These are phyloP conservation scores for Babesia gibsoni DNA, from an alignment of 169 alveolate species.

Conservation along the genomic window DNA sequence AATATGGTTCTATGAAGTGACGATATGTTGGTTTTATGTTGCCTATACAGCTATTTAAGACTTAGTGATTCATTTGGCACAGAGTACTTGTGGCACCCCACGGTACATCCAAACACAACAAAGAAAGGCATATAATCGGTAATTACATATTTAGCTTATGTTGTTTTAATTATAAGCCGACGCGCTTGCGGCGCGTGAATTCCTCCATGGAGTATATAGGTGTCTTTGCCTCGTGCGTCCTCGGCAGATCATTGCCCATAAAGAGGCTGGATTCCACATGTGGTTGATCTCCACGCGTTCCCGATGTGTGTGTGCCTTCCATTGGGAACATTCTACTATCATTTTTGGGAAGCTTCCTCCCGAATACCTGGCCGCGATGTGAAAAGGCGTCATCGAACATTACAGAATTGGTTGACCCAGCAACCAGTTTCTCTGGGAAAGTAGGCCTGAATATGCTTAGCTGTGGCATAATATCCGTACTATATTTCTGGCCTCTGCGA, in stretches of 20 bases:
- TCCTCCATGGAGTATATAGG: slow-evolving; percentile 42
- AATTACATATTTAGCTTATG: too few relatives aligned
- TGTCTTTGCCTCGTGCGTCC: neutral
- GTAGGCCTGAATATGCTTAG: slow-evolving; percentile 28
- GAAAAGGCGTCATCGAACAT: slow-evolving; percentile 29
- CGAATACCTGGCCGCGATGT: slow-evolving; percentile 8
- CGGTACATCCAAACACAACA: too few relatives aligned
- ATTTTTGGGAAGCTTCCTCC: neutral
- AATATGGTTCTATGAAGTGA: too few relatives aligned
- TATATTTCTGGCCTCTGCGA: neutral
- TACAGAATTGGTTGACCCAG: neutral
- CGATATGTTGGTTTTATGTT: too few relatives aligned
- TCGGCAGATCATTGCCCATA: neutral
- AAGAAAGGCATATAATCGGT: too few relatives aligned
- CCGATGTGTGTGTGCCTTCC: neutral
- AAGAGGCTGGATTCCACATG: neutral
- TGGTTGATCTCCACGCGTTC: neutral
- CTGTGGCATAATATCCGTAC: neutral
- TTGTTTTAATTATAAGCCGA: neutral
- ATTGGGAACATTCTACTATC: neutral
- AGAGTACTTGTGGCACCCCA: too few relatives aligned
- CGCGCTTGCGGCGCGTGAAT: slow-evolving; percentile 41
- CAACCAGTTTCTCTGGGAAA: slow-evolving; percentile 14
- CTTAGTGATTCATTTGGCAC: too few relatives aligned
- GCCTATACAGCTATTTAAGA: too few relatives aligned